Evolutionary conservation across 495 filamentous ascomycete genomes (phyloP).

Genomic region (Parachaetomium inaequale): DNA sequence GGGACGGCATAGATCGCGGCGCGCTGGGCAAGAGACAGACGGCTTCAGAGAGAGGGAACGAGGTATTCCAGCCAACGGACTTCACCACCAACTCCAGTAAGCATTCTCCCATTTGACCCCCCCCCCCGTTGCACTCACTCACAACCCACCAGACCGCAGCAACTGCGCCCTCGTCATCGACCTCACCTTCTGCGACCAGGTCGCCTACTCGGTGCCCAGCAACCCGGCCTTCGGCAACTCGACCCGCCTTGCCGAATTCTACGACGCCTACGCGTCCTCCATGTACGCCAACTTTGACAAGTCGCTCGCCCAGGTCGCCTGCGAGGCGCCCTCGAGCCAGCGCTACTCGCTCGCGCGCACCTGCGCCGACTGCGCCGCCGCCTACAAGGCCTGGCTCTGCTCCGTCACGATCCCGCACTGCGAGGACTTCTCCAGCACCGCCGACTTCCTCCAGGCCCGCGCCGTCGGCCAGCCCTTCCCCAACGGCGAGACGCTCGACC

Average conservation of each 20-base stretch:
- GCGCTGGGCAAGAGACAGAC: slow-evolving; percentile 49
- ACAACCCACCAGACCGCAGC: slow-evolving; percentile 21
- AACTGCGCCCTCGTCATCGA: slow-evolving; percentile 85
- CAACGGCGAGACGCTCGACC: slow-evolving; percentile 55
- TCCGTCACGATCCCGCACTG: slow-evolving; percentile 88
- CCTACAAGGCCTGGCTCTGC: slow-evolving; percentile 94
- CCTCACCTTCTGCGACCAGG: slow-evolving; percentile 76
- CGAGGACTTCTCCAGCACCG: slow-evolving; percentile 64
- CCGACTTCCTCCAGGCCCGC: slow-evolving; percentile 59
- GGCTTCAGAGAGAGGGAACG: slow-evolving; percentile 60
- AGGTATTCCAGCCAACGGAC: slow-evolving; percentile 60
- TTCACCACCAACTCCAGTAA: slow-evolving; percentile 77
- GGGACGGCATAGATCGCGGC: slow-evolving; percentile 36
- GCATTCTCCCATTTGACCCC: slow-evolving; percentile 20
- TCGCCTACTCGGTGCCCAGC: slow-evolving; percentile 85
- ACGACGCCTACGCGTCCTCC: slow-evolving; percentile 59
- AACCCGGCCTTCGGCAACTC: slow-evolving; percentile 59
- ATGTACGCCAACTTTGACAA: slow-evolving; percentile 74
- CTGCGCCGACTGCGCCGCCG: slow-evolving; percentile 70
- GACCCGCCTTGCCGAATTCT: slow-evolving; percentile 56
- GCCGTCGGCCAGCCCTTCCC: slow-evolving; percentile 65
- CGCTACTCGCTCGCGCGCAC: slow-evolving; percentile 75
- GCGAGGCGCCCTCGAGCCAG: slow-evolving; percentile 61
- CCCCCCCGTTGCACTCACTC: neutral
- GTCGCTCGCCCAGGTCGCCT: slow-evolving; percentile 78